Base-by-base conservation (phyloP, 1,284 basidiomycete genomes). In the Leccinum cinnamomeum region DNA sequence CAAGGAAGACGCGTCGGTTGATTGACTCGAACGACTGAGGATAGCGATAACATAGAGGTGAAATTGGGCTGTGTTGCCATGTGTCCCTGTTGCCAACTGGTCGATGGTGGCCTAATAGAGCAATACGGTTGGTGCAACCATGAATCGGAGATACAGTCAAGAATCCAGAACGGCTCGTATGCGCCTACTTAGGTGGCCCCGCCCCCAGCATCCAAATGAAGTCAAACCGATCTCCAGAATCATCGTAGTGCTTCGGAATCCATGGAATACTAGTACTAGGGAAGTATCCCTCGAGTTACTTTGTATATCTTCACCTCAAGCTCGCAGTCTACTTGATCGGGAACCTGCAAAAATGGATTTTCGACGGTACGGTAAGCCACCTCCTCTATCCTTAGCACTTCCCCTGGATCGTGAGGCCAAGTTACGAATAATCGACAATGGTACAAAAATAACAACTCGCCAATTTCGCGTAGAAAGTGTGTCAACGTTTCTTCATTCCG, bases 401-500 rank as follows among this genome's bases (percentile, higher is more conserved):
- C 66, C 59, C 61, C 65, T 73, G 76, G 20, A 60, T 80, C 20
- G 37, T 16, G 39, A 46, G 25, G 33, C 53, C 44, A 7, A 58
- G 61, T 67, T 28, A 57, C 37, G 30, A 30, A 44, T n/a, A 25
- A 18, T 50, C 50, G 23, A 44, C n/a, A 25, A 25, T 25, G 37
- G 0, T 16, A 7, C 28, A 35, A 16, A 23, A 28, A 44, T 25
- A 28, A 56, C 11, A 30, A 65, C 78, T 53, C 56, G 81, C 83
- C 66, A 5, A 78, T 77, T 57, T 75, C 68, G 12, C 69, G 56
- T 3, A 82, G 56, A 65, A 86, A 86, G 46, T 67, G 65, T 5
- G 68, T 55, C 50, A 81, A 66, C 0, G 85, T 84, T 1, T 74
- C 69, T 50, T 78, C 73, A 62, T 81, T 84, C 48, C 84, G 75